These are phyloP conservation scores for Adansonia grandidieri DNA, from an alignment of 441 rosid species.

Conservation along the genomic window DNA sequence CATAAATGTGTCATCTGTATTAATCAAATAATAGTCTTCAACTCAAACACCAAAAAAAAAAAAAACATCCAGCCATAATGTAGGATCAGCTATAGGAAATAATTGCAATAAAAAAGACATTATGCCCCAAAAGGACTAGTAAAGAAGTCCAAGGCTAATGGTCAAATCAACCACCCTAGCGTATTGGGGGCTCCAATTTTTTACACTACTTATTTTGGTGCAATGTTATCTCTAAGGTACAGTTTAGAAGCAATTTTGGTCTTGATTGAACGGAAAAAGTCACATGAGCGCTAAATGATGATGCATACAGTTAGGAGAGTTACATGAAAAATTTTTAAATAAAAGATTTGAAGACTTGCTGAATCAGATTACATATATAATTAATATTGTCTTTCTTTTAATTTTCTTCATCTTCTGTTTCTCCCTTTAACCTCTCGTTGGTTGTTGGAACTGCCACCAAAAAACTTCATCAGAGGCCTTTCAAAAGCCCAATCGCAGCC, in stretches of 20 bases:
- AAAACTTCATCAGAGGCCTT: neutral
- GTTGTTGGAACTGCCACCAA: neutral
- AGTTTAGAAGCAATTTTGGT: neutral
- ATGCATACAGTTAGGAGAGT: neutral
- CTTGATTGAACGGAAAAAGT: neutral
- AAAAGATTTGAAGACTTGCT: neutral
- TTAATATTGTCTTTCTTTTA: neutral
- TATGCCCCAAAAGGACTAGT: neutral
- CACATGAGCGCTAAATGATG: neutral
- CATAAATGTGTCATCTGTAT: neutral
- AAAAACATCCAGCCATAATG: neutral
- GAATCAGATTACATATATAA: neutral
- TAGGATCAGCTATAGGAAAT: neutral
- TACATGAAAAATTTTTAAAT: neutral
- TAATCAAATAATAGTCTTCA: neutral
- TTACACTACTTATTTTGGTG: neutral
- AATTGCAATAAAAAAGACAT: neutral
- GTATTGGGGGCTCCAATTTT: neutral
- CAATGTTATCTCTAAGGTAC: constrained; percentile 1
- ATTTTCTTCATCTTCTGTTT: neutral
- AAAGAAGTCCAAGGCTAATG: neutral
- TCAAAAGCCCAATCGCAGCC: neutral
- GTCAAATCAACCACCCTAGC: neutral
- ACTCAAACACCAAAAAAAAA: neutral
- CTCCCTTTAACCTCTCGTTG: neutral